Evolutionary conservation across 2,329 filamentous ascomycete species (phyloP), one percentile per base, ranked within the genome.

Genomic region (Gnomoniopsis sp.): DNA sequence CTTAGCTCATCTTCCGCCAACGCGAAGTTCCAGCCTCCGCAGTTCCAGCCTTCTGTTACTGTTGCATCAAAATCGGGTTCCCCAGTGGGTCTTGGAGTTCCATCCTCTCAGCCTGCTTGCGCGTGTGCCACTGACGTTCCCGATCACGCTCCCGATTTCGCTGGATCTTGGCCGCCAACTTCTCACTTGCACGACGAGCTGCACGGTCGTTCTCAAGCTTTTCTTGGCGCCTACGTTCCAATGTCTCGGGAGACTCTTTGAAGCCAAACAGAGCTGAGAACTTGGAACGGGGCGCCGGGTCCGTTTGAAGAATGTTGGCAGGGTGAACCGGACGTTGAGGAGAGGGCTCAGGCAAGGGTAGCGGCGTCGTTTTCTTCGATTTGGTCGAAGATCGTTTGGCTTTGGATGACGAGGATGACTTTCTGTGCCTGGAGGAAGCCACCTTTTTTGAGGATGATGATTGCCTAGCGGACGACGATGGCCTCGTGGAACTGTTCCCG

Each of bases 81-180:
- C n/a, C n/a, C n/a, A n/a, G n/a, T n/a, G n/a, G n/a, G n/a, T n/a
- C n/a, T 19, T 44, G 17, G 3, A 19, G 17, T 4, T 26, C 53
- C 22, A 50, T 22, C 6, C 36, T 21, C 34, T 56, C 36, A n/a
- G 49, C 33, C 8, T 34, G 34, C 46, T 56, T 56, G 6, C 53
- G n/a, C 14, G 53, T 43, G 26, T 56, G 47, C 53, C 53, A 56
- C 3, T 49, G 15, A 6, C 53, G 22, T 36, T 56, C 53, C 19
- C 53, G 22, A 7, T 56, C 53, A 3, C 53, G 33, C 22, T 56
- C 53, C n/a, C 46, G 46, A 22, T 48, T 48, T n/a, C 53, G 53
- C 46, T 56, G 53, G 12, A 41, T 50, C 23, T 22, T 34, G 22
- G 46, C 47, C 1, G 53, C 53, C 33, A 56, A 38, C 53, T 12